phyloP scores from a whole-genome alignment of 495 filamentous ascomycete species.

The Penicillium mononematosum region DNA sequence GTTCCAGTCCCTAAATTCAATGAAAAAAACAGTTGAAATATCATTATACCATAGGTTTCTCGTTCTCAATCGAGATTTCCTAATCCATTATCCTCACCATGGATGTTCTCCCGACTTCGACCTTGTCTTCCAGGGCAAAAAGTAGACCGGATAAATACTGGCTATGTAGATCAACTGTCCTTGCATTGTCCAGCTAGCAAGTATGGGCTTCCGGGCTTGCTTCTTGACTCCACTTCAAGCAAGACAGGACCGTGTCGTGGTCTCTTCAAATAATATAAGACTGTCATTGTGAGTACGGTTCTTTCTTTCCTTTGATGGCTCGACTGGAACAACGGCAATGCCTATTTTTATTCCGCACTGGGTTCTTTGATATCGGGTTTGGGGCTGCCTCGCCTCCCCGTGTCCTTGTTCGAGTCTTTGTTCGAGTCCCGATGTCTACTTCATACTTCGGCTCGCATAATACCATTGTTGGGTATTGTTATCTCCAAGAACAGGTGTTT shows the following conservation, averaged over 20 bases:
- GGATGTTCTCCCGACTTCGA: slow-evolving; percentile 1
- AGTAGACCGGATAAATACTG: background rate
- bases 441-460: background rate
- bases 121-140: background rate
- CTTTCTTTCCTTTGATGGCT: background rate
- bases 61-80: slow-evolving; percentile 3
- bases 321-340: background rate
- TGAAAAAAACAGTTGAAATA: slow-evolving; percentile 49
- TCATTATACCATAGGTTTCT: slow-evolving; percentile 24
- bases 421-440: background rate
- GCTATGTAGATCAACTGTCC: background rate
- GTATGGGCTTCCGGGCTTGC: background rate
- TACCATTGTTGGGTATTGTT: background rate
- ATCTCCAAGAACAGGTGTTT: background rate
- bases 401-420: background rate
- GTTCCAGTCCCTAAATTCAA: slow-evolving; percentile 37
- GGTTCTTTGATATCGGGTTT: background rate
- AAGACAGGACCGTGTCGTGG: background rate
- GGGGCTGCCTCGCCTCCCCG: background rate
- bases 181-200: background rate
- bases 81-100: slow-evolving; percentile 15
- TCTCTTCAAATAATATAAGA: background rate
- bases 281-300: no score
- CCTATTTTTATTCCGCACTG: background rate
- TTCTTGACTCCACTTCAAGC: background rate